Conservation (phyloP, 2,329 filamentous ascomycete species). For the Botrytis fragariae region DNA sequence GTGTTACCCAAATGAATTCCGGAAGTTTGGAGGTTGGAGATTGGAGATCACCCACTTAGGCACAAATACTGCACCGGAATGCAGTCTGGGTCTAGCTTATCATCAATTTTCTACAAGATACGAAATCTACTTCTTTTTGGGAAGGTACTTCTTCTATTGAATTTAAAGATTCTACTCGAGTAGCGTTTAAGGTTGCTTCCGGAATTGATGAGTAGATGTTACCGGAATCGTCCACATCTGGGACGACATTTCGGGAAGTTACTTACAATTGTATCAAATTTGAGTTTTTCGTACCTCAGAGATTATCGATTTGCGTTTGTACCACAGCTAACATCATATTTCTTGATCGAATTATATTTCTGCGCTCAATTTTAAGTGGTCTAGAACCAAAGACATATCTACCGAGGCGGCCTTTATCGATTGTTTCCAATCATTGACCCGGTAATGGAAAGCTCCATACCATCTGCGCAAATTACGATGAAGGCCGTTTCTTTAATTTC, state of each 20-base stretch:
- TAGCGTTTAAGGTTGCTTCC: not conserved
- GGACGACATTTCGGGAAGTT: not conserved
- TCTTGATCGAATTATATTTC: not conserved
- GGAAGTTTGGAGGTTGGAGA: not conserved
- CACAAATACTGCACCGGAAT: not conserved
- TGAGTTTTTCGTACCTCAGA: not conserved
- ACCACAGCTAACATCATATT: not conserved
- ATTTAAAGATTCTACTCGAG: not conserved
- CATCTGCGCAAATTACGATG: not conserved
- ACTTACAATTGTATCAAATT: not conserved
- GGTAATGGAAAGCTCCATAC: not conserved
- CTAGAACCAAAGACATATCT: not conserved
- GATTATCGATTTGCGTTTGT: not conserved
- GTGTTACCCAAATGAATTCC: not conserved
- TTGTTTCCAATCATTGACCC: not conserved
- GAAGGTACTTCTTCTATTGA: not conserved
- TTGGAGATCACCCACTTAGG: not conserved
- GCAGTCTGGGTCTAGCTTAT: not conserved
- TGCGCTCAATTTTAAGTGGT: not conserved
- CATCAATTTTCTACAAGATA: not conserved
- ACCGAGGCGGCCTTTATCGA: not conserved
- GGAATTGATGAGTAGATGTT: not conserved
- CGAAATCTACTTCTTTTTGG: not conserved
- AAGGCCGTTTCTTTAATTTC: too few species aligned
- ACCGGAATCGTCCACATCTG: not conserved